Conservation (phyloP, 139 green algal genomes). For the Marvania coccoides region DNA sequence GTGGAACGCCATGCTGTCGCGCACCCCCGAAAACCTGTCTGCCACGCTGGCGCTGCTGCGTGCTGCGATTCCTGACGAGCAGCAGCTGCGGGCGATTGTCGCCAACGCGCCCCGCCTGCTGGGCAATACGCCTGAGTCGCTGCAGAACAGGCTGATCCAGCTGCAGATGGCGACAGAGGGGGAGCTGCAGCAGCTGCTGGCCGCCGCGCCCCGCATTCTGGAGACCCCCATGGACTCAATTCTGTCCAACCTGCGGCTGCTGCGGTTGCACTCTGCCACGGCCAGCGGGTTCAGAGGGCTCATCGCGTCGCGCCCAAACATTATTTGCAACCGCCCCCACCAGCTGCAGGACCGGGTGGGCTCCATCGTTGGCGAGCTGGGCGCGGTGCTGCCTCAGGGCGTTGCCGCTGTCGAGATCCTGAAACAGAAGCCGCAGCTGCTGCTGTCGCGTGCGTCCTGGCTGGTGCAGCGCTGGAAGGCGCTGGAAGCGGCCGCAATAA, state of each 20-base stretch:
- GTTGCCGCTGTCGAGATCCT: background rate
- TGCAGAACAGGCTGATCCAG: background rate
- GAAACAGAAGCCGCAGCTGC: slow-evolving; percentile 3
- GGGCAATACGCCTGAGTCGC: background rate
- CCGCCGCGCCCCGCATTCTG: background rate
- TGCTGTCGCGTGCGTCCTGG: background rate
- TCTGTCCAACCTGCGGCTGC: background rate
- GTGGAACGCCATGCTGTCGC: background rate
- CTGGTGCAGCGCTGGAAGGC: background rate
- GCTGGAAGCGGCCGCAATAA: background rate
- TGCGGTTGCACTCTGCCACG: background rate
- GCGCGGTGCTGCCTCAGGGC: slow-evolving; percentile 2
- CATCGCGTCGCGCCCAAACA: too few species aligned
- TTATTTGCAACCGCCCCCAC: too few species aligned
- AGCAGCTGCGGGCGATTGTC: background rate
- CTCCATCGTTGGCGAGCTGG: too few species aligned
- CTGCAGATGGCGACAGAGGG: background rate
- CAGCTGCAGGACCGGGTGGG: too few species aligned
- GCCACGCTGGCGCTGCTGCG: background rate
- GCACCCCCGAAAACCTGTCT: background rate
- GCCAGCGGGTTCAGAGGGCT: background rate
- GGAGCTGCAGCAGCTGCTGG: background rate
- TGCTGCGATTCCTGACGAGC: slow-evolving; percentile 3
- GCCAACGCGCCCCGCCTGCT: background rate
- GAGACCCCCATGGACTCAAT: background rate